Evolutionary conservation across 306 rosid species (phyloP).

Genomic region (Glycine tomentella): DNA sequence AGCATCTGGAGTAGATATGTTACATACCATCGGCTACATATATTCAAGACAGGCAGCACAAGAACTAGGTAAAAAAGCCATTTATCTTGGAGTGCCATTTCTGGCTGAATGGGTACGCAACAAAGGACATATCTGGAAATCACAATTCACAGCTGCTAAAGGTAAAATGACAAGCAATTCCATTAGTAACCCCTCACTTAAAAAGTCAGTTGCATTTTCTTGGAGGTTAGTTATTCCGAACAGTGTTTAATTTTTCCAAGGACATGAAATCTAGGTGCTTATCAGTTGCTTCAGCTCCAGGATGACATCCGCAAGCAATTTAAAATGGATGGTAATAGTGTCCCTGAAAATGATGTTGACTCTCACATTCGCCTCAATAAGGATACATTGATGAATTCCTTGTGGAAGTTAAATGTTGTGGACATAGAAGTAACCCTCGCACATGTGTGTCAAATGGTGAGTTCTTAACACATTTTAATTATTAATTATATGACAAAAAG

Average conservation of each 20-base stretch:
- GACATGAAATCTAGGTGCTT: slow-evolving; percentile 69
- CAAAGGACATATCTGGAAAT: slow-evolving; percentile 92
- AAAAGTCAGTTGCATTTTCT: slow-evolving; percentile 28
- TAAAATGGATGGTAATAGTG: slow-evolving; percentile 62
- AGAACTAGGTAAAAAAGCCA: slow-evolving; percentile 93
- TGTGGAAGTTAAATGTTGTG: slow-evolving; percentile 94
- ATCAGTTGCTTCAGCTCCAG: slow-evolving; percentile 84
- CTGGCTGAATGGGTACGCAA: slow-evolving; percentile 92
- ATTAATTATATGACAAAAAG: background rate
- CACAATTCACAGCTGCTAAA: slow-evolving; percentile 92
- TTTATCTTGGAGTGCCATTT: slow-evolving; percentile 89
- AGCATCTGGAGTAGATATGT: slow-evolving; percentile 80
- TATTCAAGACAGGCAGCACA: slow-evolving; percentile 94
- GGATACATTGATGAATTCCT: slow-evolving; percentile 77
- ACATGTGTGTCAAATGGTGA: slow-evolving; percentile 94
- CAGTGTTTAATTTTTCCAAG: slow-evolving; percentile 40
- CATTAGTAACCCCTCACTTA: slow-evolving; percentile 5
- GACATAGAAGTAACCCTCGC: slow-evolving; percentile 92
- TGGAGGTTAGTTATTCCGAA: slow-evolving; percentile 9
- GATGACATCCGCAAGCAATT: slow-evolving; percentile 72
- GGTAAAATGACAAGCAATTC: slow-evolving; percentile 49
- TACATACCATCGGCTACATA: slow-evolving; percentile 80
- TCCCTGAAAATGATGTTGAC: slow-evolving; percentile 63
- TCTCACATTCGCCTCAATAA: slow-evolving; percentile 76
- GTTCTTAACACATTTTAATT: slow-evolving; percentile 44